Conservation (phyloP, 768 basidiomycete genomes). For the Boletus patriciae region DNA sequence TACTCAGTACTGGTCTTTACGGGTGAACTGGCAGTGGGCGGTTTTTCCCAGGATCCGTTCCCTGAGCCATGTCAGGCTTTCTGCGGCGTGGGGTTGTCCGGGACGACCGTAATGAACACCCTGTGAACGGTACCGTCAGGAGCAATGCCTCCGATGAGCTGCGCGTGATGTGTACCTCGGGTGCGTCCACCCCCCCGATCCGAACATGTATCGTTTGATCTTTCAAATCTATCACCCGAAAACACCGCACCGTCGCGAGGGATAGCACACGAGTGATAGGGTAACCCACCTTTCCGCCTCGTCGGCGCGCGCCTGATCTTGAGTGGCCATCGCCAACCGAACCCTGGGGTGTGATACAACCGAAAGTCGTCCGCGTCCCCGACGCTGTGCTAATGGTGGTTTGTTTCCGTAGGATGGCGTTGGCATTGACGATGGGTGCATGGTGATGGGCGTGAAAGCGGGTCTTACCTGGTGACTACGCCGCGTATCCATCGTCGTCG, state of each 20-base stretch:
- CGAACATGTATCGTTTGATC: conserved; percentile 84
- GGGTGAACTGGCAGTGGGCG: conserved; percentile 69
- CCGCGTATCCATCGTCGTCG: too few relatives aligned
- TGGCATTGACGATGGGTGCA: too few relatives aligned
- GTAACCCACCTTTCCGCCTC: too few relatives aligned
- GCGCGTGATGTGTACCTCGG: conserved; percentile 57
- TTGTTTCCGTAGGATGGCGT: too few relatives aligned
- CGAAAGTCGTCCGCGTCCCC: too few relatives aligned
- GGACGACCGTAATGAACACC: conserved; percentile 82
- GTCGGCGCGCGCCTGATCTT: too few relatives aligned
- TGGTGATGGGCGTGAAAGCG: too few relatives aligned
- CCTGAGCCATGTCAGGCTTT: conserved; percentile 74
- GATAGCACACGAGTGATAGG: too few relatives aligned
- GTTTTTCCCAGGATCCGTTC: conserved; percentile 52
- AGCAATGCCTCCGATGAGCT: not conserved
- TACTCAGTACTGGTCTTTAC: conserved; percentile 90
- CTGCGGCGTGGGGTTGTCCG: conserved; percentile 70
- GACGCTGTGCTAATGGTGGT: too few relatives aligned
- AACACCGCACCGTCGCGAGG: not conserved
- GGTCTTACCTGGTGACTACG: too few relatives aligned
- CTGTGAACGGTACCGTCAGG: conserved; percentile 42
- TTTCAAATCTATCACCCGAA: conserved; percentile 54
- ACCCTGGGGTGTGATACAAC: too few relatives aligned
- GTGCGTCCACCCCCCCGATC: conserved; percentile 90
- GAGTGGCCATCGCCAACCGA: too few relatives aligned